A percentile compares a stretch with the other conserved stretches of the same genome.
These are phyloP conservation scores for Fusarium albidum DNA, from an alignment of 2,329 filamentous ascomycete species.

Conservation along the genomic window DNA sequence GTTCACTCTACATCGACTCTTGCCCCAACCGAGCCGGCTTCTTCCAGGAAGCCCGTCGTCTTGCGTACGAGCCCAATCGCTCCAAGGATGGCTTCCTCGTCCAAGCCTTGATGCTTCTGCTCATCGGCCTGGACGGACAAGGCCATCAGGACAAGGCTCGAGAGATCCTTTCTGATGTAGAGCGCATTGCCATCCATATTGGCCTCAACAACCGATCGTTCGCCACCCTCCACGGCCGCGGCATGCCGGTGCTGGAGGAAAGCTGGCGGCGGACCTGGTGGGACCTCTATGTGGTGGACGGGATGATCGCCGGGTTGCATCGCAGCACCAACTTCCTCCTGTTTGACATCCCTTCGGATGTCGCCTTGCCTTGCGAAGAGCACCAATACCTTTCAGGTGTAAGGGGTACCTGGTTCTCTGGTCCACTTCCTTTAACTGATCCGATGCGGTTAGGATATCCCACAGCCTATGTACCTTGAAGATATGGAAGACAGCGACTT, in stretches of 20 bases:
- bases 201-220: slow-evolving; percentile 77
- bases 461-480: slow-evolving; percentile 68
- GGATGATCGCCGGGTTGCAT: slow-evolving; percentile 83
- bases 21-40: slow-evolving; percentile 57
- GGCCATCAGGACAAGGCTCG: slow-evolving; percentile 75
- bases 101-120: slow-evolving; percentile 79
- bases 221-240: slow-evolving; percentile 68
- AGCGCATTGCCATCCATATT: slow-evolving; percentile 77
- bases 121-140: slow-evolving; percentile 80
- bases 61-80: slow-evolving; percentile 56
- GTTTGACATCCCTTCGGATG: slow-evolving; percentile 72
- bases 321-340: slow-evolving; percentile 75
- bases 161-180: slow-evolving; percentile 71
- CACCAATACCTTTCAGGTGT: slow-evolving; percentile 70
- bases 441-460: slow-evolving; percentile 56
- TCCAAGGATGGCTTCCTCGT: slow-evolving; percentile 70
- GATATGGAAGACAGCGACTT: slow-evolving; percentile 84
- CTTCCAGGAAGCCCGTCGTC: slow-evolving; percentile 65
- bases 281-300: slow-evolving; percentile 82
- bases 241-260: slow-evolving; percentile 77
- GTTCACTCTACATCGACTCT: slow-evolving; percentile 62
- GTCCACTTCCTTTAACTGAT: slow-evolving; percentile 20
- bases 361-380: slow-evolving; percentile 84
- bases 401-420: slow-evolving; percentile 38
- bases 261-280: slow-evolving; percentile 92